Evolutionary conservation across 2,329 filamentous ascomycete species (phyloP).

Genomic region (Penicillium sp.): DNA sequence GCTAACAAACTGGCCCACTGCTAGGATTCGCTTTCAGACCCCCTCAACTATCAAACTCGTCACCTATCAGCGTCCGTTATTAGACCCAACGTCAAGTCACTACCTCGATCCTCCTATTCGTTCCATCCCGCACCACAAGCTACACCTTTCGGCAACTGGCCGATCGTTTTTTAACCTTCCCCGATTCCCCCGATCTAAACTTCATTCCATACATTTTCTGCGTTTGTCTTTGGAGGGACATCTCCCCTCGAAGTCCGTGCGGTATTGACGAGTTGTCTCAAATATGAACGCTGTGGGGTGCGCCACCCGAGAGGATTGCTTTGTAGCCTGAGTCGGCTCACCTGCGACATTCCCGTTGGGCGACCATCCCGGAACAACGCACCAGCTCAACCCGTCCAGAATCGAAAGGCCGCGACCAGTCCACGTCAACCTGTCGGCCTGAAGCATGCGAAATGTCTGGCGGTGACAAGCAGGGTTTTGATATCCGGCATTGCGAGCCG

Average conservation of each 20-base stretch:
- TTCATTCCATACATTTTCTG: conserved; percentile 1
- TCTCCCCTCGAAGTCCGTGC: conserved; percentile 13
- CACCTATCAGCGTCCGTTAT: conserved; percentile 18
- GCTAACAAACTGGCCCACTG: conserved; percentile 21
- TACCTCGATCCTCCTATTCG: conserved; percentile 18
- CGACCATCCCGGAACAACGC: conserved; percentile 39
- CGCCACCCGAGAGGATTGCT: conserved; percentile 37
- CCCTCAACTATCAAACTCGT: conserved; percentile 2
- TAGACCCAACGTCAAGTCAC: conserved; percentile 29
- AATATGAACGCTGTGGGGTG: conserved; percentile 39
- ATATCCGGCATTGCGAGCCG: conserved; percentile 31
- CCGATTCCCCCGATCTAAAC: conserved; percentile 7
- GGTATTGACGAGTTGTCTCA: conserved; percentile 21
- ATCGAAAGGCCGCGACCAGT: conserved; percentile 31
- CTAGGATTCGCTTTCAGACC: conserved; percentile 8
- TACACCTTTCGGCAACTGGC: conserved; percentile 8
- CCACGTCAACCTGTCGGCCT: conserved; percentile 29
- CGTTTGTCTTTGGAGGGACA: conserved; percentile 14
- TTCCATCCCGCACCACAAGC: conserved; percentile 3
- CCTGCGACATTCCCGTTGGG: conserved; percentile 36
- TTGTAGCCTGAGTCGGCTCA: conserved; percentile 38
- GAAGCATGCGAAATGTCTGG: conserved; percentile 44
- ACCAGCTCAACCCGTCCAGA: conserved; percentile 33
- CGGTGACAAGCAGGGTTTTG: conserved; percentile 41
- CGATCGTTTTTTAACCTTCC: conserved; percentile 10